Evolutionary conservation across 208 protist genomes (phyloP).

Genomic region (Leptomonas pyrrhocoris): DNA sequence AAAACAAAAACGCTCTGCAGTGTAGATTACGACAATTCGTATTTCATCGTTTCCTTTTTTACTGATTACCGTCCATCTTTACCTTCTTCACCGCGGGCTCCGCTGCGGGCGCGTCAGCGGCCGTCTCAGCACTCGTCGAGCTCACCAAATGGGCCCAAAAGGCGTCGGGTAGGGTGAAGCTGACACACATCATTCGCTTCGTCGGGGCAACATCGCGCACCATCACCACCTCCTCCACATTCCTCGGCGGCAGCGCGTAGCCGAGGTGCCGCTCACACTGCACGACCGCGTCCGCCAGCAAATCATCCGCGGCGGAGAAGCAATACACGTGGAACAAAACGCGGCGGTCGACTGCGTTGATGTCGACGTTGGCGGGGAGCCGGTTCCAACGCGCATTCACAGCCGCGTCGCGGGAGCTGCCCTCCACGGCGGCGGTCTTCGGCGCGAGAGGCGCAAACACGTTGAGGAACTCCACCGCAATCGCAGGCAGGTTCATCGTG

Average conservation of each 20-base stretch:
- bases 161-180: slow-evolving; percentile 86
- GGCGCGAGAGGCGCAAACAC: slow-evolving; percentile 58
- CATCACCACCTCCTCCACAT: slow-evolving; percentile 70
- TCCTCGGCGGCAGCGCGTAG: slow-evolving; percentile 47
- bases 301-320: slow-evolving; percentile 78
- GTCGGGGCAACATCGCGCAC: slow-evolving; percentile 95
- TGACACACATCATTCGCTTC: slow-evolving; percentile 95
- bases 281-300: slow-evolving; percentile 61
- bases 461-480: slow-evolving; percentile 96
- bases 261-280: slow-evolving; percentile 74
- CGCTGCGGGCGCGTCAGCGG: not conserved
- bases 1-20: too few relatives aligned
- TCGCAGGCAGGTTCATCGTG: slow-evolving; percentile 97
- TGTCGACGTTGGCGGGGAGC: slow-evolving; percentile 11
- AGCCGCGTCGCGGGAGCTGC: not conserved
- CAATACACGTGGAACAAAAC: slow-evolving; percentile 88
- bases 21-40: too few relatives aligned
- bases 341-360: slow-evolving; percentile 26
- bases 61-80: not conserved
- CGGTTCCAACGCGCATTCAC: slow-evolving; percentile 33
- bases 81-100: slow-evolving; percentile 6
- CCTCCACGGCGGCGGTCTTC: not conserved
- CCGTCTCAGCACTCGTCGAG: not conserved
- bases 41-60: too few relatives aligned
- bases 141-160: slow-evolving; percentile 52